Conservation (phyloP, 1,139 yeast genomes). For the Pneumocystis carinii region DNA sequence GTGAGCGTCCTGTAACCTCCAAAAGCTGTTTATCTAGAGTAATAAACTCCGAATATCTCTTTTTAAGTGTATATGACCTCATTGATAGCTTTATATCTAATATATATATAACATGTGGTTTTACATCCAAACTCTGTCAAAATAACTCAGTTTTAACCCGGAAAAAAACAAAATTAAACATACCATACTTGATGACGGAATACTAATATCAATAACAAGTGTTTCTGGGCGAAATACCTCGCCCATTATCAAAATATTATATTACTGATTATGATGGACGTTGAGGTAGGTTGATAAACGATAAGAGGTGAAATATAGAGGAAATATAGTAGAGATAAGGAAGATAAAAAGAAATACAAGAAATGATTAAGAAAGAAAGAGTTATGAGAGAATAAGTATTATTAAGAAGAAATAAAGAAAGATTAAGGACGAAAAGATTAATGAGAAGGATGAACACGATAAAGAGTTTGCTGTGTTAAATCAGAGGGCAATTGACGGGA, state of each 20-base stretch:
- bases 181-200: not conserved
- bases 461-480: not conserved
- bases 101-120: not conserved
- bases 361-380: not conserved
- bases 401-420: not conserved
- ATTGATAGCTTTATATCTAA: slow-evolving; percentile 11
- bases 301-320: too few relatives aligned
- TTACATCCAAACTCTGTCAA: not conserved
- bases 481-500: slow-evolving; percentile 35
- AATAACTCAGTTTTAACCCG: not conserved
- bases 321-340: too few relatives aligned
- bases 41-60: slow-evolving; percentile 35
- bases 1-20: slow-evolving; percentile 21
- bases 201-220: not conserved
- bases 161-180: not conserved
- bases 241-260: not conserved
- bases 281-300: not conserved
- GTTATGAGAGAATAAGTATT: not conserved
- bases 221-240: not conserved
- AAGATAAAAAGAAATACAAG: not conserved
- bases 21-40: slow-evolving; percentile 28
- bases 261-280: not conserved
- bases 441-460: not conserved
- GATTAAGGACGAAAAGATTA: not conserved
- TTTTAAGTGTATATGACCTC: slow-evolving; percentile 21